Evolutionary conservation across 805 yeast species (phyloP).

Genomic region (Gaillardinia entomophila): DNA sequence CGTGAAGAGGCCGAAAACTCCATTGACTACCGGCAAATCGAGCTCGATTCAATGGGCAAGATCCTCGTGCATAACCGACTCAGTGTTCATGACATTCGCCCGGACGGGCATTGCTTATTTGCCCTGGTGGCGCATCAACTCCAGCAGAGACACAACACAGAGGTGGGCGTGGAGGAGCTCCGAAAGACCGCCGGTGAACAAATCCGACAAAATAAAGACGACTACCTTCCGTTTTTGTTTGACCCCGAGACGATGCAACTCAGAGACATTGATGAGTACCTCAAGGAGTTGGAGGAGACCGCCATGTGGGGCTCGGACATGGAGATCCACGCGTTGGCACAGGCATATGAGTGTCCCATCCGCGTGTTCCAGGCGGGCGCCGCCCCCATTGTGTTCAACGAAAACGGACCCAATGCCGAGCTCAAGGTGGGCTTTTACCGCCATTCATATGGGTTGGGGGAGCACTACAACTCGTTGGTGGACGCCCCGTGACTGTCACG

Average conservation of each 20-base stretch:
- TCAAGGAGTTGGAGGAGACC: slow-evolving; percentile 62
- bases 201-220: slow-evolving; percentile 59
- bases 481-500: too few species aligned
- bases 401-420: slow-evolving; percentile 41
- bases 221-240: slow-evolving; percentile 75
- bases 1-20: slow-evolving; percentile 57
- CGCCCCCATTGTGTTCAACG: slow-evolving; percentile 59
- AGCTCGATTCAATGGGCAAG: slow-evolving; percentile 57
- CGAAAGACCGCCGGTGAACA: slow-evolving; percentile 62
- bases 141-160: slow-evolving; percentile 38
- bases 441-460: slow-evolving; percentile 86
- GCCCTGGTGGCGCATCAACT: slow-evolving; percentile 82
- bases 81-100: slow-evolving; percentile 62
- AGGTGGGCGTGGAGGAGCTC: slow-evolving; percentile 43
- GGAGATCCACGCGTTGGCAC: slow-evolving; percentile 79
- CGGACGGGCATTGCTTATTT: slow-evolving; percentile 94
- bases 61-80: slow-evolving; percentile 50
- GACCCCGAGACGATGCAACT: slow-evolving; percentile 69
- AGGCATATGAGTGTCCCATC: slow-evolving; percentile 68
- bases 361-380: slow-evolving; percentile 74
- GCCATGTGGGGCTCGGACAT: slow-evolving; percentile 96
- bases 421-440: slow-evolving; percentile 75
- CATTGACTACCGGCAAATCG: slow-evolving; percentile 68
- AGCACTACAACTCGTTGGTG: slow-evolving; percentile 78
- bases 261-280: slow-evolving; percentile 62